Evolutionary conservation across 805 yeast species (phyloP).

Genomic region (Wickerhamomyces bisporus): DNA sequence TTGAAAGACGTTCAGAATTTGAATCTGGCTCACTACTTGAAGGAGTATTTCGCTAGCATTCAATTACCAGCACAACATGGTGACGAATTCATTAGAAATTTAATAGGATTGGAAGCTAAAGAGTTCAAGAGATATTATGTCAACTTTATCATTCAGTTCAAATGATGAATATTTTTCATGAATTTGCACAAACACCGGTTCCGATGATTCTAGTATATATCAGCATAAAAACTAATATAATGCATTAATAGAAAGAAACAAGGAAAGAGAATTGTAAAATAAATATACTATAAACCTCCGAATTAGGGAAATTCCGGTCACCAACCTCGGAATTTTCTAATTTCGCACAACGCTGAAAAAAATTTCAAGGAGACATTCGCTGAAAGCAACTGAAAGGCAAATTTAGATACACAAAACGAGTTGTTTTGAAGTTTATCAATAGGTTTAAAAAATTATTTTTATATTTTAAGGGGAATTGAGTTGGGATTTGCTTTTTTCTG

Average conservation of each 20-base stretch:
- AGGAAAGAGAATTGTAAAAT: too few species aligned
- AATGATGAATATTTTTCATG: too few species aligned
- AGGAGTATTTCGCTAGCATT: conserved; percentile 42
- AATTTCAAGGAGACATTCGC: background rate
- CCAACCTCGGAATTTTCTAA: background rate
- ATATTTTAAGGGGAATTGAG: background rate
- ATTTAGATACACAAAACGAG: too few species aligned
- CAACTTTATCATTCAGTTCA: conserved; percentile 33
- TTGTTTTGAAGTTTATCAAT: too few species aligned
- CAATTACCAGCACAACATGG: conserved; percentile 57
- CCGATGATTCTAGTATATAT: background rate
- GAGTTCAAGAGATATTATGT: conserved; percentile 69
- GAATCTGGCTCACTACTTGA: conserved; percentile 49
- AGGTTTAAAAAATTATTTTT: too few species aligned
- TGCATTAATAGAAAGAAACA: too few species aligned
- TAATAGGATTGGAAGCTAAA: conserved; percentile 52
- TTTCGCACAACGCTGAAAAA: background rate
- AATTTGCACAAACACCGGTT: too few species aligned
- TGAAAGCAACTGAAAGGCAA: background rate
- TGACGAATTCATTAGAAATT: conserved; percentile 54
- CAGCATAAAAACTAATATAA: background rate
- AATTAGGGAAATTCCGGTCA: conserved; percentile 1
- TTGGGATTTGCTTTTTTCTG: background rate
- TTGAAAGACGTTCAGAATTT: conserved; percentile 46
- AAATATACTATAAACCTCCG: too few species aligned